phyloP scores from a whole-genome alignment of 176 grass and related monocot species.

The Oryza officinalis region DNA sequence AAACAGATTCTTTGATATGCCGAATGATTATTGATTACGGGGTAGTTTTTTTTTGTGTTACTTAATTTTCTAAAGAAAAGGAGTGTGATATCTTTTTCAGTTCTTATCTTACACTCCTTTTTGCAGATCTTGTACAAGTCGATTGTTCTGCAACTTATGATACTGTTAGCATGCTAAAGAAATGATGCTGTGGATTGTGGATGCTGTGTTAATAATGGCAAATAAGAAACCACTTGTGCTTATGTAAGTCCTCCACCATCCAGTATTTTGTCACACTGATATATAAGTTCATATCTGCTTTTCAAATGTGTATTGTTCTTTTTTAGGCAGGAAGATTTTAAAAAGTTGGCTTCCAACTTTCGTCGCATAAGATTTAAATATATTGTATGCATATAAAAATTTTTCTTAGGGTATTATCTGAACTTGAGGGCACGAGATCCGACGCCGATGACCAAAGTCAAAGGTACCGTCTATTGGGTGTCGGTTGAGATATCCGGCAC shows the following conservation, averaged over 20 bases:
- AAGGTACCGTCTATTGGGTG: too few species aligned
- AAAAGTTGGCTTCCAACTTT: slow-evolving; percentile 67
- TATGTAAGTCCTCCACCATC: too few species aligned
- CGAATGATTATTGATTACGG: neutral
- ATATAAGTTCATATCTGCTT: neutral
- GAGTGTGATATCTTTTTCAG: too few species aligned
- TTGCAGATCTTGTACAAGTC: too few species aligned
- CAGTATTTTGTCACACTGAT: neutral
- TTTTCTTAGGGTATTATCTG: too few species aligned
- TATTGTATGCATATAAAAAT: slow-evolving; percentile 54
- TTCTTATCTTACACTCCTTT: too few species aligned
- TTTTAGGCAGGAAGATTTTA: slow-evolving; percentile 70
- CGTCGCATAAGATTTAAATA: slow-evolving; percentile 82
- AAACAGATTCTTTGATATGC: neutral
- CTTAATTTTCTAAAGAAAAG: too few species aligned
- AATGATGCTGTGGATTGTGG: too few species aligned
- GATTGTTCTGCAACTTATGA: neutral
- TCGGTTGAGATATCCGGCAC: too few species aligned
- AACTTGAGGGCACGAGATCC: too few species aligned
- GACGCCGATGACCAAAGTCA: too few species aligned
- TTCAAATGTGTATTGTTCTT: neutral
- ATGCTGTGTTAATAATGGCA: slow-evolving; percentile 60
- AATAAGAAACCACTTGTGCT: too few species aligned
- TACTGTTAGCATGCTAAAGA: slow-evolving; percentile 58
- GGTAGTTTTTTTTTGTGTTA: neutral